phyloP scores from a whole-genome alignment of 441 rosid species.

The Isatis lusitanica region DNA sequence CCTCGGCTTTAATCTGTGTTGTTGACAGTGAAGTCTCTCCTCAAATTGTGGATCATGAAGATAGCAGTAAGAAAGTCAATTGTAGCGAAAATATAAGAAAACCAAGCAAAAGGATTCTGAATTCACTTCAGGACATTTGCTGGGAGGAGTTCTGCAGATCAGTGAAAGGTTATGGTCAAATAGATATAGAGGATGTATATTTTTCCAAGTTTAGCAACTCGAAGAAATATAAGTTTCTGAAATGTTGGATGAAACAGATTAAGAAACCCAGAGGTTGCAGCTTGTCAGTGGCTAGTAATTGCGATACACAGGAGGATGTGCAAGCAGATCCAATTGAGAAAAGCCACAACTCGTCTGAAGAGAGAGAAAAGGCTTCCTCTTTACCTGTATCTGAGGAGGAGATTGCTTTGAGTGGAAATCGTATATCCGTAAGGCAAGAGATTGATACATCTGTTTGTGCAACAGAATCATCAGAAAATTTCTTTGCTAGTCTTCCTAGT shows the following conservation, averaged over 20 bases:
- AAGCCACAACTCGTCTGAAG: constrained; percentile 41
- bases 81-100: constrained; percentile 40
- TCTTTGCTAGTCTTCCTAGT: constrained; percentile 54
- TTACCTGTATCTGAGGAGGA: constrained; percentile 64
- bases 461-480: constrained; percentile 56
- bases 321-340: constrained; percentile 43
- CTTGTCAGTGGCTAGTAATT: constrained; percentile 31
- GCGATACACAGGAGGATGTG: constrained; percentile 37
- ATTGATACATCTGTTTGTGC: constrained; percentile 42
- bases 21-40: constrained; percentile 37
- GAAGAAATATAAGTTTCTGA: constrained; percentile 77
- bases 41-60: constrained; percentile 28
- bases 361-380: constrained; percentile 47
- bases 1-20: constrained; percentile 59
- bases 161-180: constrained; percentile 46
- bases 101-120: constrained; percentile 41
- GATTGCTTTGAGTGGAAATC: constrained; percentile 51
- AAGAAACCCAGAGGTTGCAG: constrained; percentile 44
- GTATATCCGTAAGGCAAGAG: constrained; percentile 53
- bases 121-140: constrained; percentile 47
- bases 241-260: constrained; percentile 91
- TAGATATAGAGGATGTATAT: constrained; percentile 63
- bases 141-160: constrained; percentile 64
- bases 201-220: constrained; percentile 54
- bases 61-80: constrained; percentile 28